Conservation (phyloP, 495 filamentous ascomycete species). For the Neurospora sp. region DNA sequence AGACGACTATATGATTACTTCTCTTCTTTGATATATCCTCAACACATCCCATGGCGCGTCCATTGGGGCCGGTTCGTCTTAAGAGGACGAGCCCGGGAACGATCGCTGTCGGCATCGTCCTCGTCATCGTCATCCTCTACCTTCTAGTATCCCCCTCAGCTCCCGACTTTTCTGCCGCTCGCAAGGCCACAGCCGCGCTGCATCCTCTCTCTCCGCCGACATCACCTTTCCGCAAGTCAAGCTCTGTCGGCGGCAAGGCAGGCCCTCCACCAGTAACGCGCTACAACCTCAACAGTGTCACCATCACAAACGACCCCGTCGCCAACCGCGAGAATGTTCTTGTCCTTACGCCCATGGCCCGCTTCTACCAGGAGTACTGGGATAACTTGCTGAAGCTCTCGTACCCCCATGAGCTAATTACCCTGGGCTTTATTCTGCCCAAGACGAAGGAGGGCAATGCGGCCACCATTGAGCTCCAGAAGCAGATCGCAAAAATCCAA, state of each 20-base stretch:
- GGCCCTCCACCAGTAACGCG: slow-evolving; percentile 81
- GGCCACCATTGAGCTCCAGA: slow-evolving; percentile 72
- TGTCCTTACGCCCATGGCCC: slow-evolving; percentile 82
- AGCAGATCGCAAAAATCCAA: slow-evolving; percentile 75
- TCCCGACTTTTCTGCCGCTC: slow-evolving; percentile 27
- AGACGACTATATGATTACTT: slow-evolving; percentile 1
- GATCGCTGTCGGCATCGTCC: slow-evolving; percentile 35
- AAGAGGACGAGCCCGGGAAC: slow-evolving; percentile 45
- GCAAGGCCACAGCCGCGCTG: slow-evolving; percentile 48
- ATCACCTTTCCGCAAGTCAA: slow-evolving; percentile 66
- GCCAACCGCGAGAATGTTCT: slow-evolving; percentile 76
- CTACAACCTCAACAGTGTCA: slow-evolving; percentile 90
- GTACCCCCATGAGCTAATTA: slow-evolving; percentile 91
- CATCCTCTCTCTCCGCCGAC: slow-evolving; percentile 74
- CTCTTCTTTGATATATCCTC: slow-evolving; percentile 7
- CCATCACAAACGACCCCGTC: slow-evolving; percentile 62
- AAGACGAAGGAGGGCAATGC: slow-evolving; percentile 80
- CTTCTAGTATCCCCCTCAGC: slow-evolving; percentile 39
- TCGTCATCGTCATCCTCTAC: slow-evolving; percentile 45
- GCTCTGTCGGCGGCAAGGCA: slow-evolving; percentile 43
- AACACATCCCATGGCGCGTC: slow-evolving; percentile 35
- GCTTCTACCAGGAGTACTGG: slow-evolving; percentile 94
- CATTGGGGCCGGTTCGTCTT: slow-evolving; percentile 46
- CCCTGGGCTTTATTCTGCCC: slow-evolving; percentile 91
- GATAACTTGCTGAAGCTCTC: slow-evolving; percentile 74